Evolutionary conservation across 2,329 filamentous ascomycete genomes (phyloP), one percentile per base, ranked within the genome.

Genomic region (Aspergillus puulaauensis): DNA sequence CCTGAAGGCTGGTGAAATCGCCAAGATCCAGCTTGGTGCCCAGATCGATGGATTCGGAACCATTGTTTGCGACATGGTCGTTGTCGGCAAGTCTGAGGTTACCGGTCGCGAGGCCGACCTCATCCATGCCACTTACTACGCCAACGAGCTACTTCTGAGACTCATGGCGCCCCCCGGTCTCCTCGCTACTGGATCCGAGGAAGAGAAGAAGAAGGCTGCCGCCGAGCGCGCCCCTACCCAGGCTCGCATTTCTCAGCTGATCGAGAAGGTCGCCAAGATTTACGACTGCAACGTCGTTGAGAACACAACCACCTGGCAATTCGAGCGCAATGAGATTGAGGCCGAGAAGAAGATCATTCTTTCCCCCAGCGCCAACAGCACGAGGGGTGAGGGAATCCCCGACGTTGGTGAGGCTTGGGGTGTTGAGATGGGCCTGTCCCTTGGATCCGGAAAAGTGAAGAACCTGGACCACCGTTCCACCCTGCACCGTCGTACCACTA

Each of bases 21-120:
- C 96, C 79, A 99, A 99, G 86, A 95, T 99, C 75, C 95, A 99
- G 80, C 86, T 99, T n/a, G 95, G 95, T 72, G 95, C 95, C 52
- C 95, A 99, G 81, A 97, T 99, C 64, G 91, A 98, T 79, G 95
- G 95, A 54, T 96, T 98, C 72, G 92, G 91, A 68, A 90, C 93
- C 66, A 97, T 99, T 73, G 90, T 97, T 68, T 97, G 95, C 80
- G 90, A 97, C 78, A 96, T 91, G 59, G 83, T 98, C 66, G 77
- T 97, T 58, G 88, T 96, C 52, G 82, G 82, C 60, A 82, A 86
- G 68, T 77, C 83, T 57, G 87, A 85, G 67, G 79, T 96, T 67
- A 86, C 86, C 56, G 91, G 90, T 67, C 88, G 91, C 61, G 80
- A 88, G 65, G 95, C 93, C 64, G 93, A 99, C 75, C 83, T 99